A percentile compares a stretch with the other conserved stretches of the same genome.
phyloP scores from a whole-genome alignment of 352 stramenopile species.

The Phytophthora boehmeriae region DNA sequence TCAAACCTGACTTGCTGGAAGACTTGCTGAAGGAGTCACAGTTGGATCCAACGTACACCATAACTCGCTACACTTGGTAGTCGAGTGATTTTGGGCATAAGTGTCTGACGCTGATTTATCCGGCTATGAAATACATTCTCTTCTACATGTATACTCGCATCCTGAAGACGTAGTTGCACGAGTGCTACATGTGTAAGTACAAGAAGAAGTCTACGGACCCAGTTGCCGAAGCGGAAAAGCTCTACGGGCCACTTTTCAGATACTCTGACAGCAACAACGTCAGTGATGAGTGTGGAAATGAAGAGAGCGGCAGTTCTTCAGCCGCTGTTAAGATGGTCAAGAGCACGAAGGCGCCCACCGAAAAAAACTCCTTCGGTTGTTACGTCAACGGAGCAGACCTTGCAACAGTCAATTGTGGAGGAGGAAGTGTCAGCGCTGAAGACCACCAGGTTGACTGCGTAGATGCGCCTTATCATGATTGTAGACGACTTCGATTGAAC shows the following conservation, averaged over 20 bases:
- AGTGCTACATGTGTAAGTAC: constrained; percentile 37
- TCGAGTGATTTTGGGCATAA: no score
- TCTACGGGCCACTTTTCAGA: constrained; percentile 20
- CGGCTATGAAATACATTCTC: no score
- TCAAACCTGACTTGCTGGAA: constrained; percentile 34
- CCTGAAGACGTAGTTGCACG: constrained; percentile 32
- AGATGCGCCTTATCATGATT: no score
- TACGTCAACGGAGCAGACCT: no score
- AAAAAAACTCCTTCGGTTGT: no score
- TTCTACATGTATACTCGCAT: no score
- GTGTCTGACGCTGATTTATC: no score
- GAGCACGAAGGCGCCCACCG: background rate
- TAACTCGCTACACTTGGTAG: constrained; percentile 47
- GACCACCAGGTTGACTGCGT: background rate
- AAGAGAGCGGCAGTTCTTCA: background rate
- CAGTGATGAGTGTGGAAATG: background rate
- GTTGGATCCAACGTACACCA: constrained; percentile 34
- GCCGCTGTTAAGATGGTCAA: constrained; percentile 1
- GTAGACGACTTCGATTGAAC: no score
- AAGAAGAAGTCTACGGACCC: constrained; percentile 1
- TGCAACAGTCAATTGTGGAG: background rate
- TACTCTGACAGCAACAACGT: background rate
- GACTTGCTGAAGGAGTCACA: constrained; percentile 29
- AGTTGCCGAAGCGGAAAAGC: constrained; percentile 15
- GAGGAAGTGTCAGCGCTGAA: background rate